Evolutionary conservation across 331 rosid genomes (phyloP), one percentile per base, ranked within the genome.

Genomic region (Dryas integrifolia): DNA sequence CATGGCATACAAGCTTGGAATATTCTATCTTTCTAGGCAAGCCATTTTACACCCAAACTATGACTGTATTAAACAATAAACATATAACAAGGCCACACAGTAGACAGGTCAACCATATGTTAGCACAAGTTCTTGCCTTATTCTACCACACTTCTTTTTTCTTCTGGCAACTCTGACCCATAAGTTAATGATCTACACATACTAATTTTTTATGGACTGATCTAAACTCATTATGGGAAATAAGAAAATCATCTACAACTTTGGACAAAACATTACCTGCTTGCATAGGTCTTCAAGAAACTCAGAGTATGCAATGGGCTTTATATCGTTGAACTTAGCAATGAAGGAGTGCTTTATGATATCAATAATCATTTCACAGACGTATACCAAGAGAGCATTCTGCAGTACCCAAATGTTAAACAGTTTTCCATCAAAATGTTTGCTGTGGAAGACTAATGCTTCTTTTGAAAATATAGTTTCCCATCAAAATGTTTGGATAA

Each of bases 221-320:
- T 4, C 49, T 46, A 39, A 71, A 73, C 56, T 70, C 69, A 47
- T 38, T 16, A 40, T 18, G 71, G 9, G 26, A 8, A 26, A 21
- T 61, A 47, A 35, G 46, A 76, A 84, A 46, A 61, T 43, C 7
- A 18, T 7, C 64, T 7, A 12, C 52, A 59, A 41, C 41, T 55
- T 18, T 55, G 18, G 47, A 70, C 46, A 59, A 80, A 47, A 67
- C 80, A 9, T 39, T 84, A 94, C 97, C 97, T 94, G 98, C 73
- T 88, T 83, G 77, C 98, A 94, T 21, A 94, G 86, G 80, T 94
- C 97, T 90, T 94, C 98, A 52, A 91, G 98, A 76, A 91, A 94
- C 84, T 94, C 98, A 0, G 97, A 91, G 75, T 88, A 94, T 44
- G 85, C 85, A 52, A 82, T 94, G 80, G 98, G 98, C 82, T 87